Conservation (phyloP, 164 flowering plant genomes). For the Aristolochia californica region DNA sequence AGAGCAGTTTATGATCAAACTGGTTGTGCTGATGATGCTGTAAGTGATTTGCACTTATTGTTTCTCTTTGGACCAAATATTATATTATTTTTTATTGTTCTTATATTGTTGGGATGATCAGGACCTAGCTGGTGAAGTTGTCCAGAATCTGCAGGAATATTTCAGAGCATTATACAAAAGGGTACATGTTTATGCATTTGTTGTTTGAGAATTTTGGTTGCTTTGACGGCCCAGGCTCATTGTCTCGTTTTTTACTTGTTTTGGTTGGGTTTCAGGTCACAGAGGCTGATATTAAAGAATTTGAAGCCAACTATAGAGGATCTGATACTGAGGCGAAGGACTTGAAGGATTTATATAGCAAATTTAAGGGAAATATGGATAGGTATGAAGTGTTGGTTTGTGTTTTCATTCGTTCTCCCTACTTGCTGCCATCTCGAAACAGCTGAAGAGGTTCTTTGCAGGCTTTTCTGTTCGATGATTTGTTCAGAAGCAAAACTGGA, state of each 20-base stretch:
- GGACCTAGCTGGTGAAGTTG: conserved; percentile 80
- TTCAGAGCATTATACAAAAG: conserved; percentile 75
- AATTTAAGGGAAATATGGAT: conserved; percentile 86
- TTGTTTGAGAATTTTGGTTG: background rate
- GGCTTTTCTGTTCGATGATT: conserved; percentile 93
- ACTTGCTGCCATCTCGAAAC: background rate
- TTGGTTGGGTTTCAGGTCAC: conserved; percentile 48
- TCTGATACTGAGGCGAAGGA: conserved; percentile 84
- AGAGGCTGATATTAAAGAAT: conserved; percentile 89
- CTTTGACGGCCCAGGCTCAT: too few relatives aligned
- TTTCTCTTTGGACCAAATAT: background rate
- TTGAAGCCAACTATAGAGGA: conserved; percentile 91
- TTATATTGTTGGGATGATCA: conserved; percentile 14
- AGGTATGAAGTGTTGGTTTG: conserved; percentile 30
- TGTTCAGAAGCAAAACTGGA: conserved; percentile 92
- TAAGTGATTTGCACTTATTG: conserved; percentile 25
- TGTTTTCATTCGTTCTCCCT: background rate
- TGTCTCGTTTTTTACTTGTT: background rate
- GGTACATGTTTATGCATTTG: conserved; percentile 25
- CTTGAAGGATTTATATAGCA: conserved; percentile 58
- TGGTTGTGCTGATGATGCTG: conserved; percentile 93
- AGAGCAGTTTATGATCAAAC: conserved; percentile 92
- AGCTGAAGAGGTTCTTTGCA: conserved; percentile 14
- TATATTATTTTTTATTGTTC: background rate
- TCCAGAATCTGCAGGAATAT: conserved; percentile 50